These are phyloP conservation scores for Pichia sp. DNA, from an alignment of 1,139 yeast species.

Conservation along the genomic window DNA sequence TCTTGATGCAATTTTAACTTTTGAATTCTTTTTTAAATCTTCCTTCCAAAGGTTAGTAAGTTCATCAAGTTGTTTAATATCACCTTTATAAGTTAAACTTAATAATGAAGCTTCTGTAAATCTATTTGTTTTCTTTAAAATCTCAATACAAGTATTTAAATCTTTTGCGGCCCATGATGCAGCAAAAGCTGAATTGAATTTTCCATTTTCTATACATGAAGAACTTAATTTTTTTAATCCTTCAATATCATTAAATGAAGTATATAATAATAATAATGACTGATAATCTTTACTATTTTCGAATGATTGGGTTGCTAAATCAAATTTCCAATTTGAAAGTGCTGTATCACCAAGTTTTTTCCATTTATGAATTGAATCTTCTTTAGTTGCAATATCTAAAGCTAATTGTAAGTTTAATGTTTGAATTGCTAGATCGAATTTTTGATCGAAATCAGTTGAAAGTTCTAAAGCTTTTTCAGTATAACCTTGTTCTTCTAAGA, in stretches of 20 bases:
- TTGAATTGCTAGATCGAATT: constrained; percentile 72
- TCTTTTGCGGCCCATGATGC: constrained; percentile 86
- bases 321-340: constrained; percentile 68
- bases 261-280: constrained; percentile 73
- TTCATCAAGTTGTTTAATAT: constrained; percentile 35
- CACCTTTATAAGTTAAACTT: constrained; percentile 66
- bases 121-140: constrained; percentile 66
- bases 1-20: constrained; percentile 56
- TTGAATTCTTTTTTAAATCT: constrained; percentile 45
- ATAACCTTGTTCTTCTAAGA: constrained; percentile 88
- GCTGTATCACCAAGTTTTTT: constrained; percentile 87
- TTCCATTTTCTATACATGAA: constrained; percentile 62
- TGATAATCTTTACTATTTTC: constrained; percentile 76
- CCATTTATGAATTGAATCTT: constrained; percentile 72
- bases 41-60: constrained; percentile 64
- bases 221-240: constrained; percentile 59
- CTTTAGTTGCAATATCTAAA: constrained; percentile 54
- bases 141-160: constrained; percentile 53
- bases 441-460: constrained; percentile 80
- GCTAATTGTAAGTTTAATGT: constrained; percentile 70
- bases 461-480: constrained; percentile 75
- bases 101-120: constrained; percentile 81
- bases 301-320: constrained; percentile 76
- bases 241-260: constrained; percentile 67
- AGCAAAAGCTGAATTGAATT: constrained; percentile 86